Conservation (phyloP, 805 yeast species). For the Metschnikowia koreensis region DNA sequence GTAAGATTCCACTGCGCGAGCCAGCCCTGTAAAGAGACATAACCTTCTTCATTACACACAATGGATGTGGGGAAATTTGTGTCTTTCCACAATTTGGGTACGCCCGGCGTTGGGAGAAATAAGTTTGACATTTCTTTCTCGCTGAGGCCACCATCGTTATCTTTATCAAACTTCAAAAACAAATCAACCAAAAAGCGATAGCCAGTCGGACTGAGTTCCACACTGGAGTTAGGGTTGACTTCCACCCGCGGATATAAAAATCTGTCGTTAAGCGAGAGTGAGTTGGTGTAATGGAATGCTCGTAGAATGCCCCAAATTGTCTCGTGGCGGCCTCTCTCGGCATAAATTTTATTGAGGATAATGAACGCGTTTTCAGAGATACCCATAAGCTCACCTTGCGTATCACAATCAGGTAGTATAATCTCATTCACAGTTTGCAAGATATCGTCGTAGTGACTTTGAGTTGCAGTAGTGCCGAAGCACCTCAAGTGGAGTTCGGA, state of each 20-base stretch:
- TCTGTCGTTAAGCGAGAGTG: conserved; percentile 77
- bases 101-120: conserved; percentile 89
- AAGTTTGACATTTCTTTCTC: conserved; percentile 65
- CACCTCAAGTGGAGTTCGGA: conserved; percentile 68
- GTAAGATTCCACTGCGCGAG: conserved; percentile 98
- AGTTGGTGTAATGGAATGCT: conserved; percentile 87
- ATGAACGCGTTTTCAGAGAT: conserved; percentile 75
- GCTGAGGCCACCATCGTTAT: conserved; percentile 93
- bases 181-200: conserved; percentile 89
- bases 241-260: conserved; percentile 78
- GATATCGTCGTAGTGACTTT: conserved; percentile 39
- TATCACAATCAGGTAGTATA: conserved; percentile 26
- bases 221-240: conserved; percentile 71
- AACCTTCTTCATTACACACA: conserved; percentile 85
- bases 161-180: conserved; percentile 84
- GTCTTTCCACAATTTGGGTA: conserved; percentile 84
- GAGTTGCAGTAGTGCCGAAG: conserved; percentile 48
- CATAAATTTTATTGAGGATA: conserved; percentile 73
- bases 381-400: conserved; percentile 40
- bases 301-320: conserved; percentile 95
- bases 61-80: conserved; percentile 84
- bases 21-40: conserved; percentile 96
- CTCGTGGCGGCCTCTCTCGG: conserved; percentile 91
- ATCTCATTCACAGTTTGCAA: conserved; percentile 29
- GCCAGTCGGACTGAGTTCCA: conserved; percentile 90